Conservation (phyloP, 2,329 filamentous ascomycete species). For the Fusarium pininemorale region DNA sequence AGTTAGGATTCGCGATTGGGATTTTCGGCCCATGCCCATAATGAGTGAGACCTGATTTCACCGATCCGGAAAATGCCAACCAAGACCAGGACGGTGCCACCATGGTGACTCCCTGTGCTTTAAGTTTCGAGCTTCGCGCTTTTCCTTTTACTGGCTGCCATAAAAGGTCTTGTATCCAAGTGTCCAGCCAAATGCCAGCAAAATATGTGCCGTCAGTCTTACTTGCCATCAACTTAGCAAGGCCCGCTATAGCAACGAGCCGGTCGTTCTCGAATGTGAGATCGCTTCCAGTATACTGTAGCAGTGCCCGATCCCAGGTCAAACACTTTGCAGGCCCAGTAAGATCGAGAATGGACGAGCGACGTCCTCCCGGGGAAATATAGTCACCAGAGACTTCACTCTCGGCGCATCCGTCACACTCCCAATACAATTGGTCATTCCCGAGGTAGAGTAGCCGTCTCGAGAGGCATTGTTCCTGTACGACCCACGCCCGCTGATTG, state of each 20-base stretch:
- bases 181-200: neutral
- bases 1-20: fast-evolving
- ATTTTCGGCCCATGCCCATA: neutral
- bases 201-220: neutral
- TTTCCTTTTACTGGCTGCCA: neutral
- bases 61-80: neutral
- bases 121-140: neutral
- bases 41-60: no score
- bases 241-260: neutral
- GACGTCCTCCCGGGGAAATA: fast-evolving
- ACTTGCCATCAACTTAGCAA: neutral
- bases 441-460: neutral
- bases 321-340: fast-evolving
- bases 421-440: neutral
- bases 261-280: neutral
- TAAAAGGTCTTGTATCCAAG: neutral
- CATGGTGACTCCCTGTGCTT: fast-evolving
- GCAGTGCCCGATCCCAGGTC: fast-evolving
- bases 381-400: fast-evolving
- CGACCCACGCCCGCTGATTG: neutral
- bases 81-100: neutral
- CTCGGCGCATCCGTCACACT: neutral
- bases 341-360: neutral
- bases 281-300: neutral
- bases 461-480: neutral